Evolutionary conservation across 306 rosid species (phyloP).

Genomic region (Dicorynia guianensis): DNA sequence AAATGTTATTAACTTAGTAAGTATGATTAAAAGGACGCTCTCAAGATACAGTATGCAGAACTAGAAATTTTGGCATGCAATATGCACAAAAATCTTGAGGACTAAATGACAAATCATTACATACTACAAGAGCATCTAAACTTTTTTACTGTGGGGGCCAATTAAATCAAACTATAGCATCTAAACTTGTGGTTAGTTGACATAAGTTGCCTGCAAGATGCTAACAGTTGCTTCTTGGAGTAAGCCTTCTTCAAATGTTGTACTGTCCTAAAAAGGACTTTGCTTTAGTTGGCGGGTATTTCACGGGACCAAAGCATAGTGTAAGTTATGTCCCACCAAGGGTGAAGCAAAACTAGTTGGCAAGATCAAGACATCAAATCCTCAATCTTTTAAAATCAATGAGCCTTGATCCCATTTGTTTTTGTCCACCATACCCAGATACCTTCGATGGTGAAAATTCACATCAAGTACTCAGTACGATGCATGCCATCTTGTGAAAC

Average conservation of each 20-base stretch:
- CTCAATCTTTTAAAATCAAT: slow-evolving; percentile 33
- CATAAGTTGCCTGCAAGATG: neutral
- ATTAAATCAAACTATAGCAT: no score
- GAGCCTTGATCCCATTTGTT: slow-evolving; percentile 38
- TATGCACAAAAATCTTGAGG: no score
- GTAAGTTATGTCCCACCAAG: slow-evolving; percentile 12
- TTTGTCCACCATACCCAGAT: slow-evolving; percentile 49
- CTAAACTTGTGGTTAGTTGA: no score
- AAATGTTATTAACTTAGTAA: no score
- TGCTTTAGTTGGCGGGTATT: neutral
- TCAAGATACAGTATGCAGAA: no score
- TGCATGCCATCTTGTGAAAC: slow-evolving; percentile 54
- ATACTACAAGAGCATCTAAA: no score
- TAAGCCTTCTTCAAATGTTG: neutral
- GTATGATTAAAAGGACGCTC: no score
- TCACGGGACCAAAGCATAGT: neutral
- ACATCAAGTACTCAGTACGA: slow-evolving; percentile 54
- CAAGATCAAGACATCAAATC: neutral
- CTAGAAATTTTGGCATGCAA: no score
- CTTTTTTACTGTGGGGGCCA: no score
- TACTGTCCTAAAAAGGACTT: neutral
- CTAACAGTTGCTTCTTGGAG: neutral
- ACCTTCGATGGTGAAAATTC: slow-evolving; percentile 53
- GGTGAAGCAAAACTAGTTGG: slow-evolving; percentile 6
- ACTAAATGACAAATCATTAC: no score